phyloP scores from a whole-genome alignment of 2,329 filamentous ascomycete species.

The Tolypocladium endophyticum region DNA sequence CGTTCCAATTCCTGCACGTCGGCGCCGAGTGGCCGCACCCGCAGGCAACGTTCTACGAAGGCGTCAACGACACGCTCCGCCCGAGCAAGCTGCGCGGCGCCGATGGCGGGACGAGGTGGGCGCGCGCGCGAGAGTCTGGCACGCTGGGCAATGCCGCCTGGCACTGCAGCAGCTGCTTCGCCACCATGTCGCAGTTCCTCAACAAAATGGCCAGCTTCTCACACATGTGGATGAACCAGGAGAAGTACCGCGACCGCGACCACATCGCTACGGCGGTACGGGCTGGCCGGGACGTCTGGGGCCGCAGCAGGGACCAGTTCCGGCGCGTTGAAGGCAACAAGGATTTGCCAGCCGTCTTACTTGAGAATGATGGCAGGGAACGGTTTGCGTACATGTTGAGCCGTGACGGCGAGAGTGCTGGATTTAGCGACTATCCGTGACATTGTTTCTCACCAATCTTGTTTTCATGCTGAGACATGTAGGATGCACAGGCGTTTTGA shows the following conservation, averaged over 20 bases:
- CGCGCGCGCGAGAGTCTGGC: constrained; percentile 30
- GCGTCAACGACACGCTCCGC: constrained; percentile 29
- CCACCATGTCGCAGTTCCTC: constrained; percentile 42
- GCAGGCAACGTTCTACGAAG: constrained; percentile 44
- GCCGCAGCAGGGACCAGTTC: constrained; percentile 35
- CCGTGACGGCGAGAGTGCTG: constrained; percentile 33
- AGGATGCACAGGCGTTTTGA: not conserved
- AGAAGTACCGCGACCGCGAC: constrained; percentile 32
- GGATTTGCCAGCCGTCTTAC: constrained; percentile 42
- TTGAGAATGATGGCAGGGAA: constrained; percentile 17
- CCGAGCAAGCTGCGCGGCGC: constrained; percentile 43
- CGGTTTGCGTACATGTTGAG: constrained; percentile 34
- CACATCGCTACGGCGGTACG: constrained; percentile 41
- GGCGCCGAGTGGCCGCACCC: constrained; percentile 42
- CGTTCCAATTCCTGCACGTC: constrained; percentile 38
- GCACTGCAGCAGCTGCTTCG: constrained; percentile 54
- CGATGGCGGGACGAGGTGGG: constrained; percentile 26
- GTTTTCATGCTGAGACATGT: not conserved
- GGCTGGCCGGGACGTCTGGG: constrained; percentile 45
- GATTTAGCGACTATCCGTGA: constrained; percentile 34
- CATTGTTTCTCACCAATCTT: not conserved
- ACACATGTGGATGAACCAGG: constrained; percentile 40
- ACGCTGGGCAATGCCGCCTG: constrained; percentile 41
- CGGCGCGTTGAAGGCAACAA: constrained; percentile 35
- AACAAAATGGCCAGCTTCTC: constrained; percentile 48